A percentile compares a stretch with the other conserved stretches of the same genome.
Conservation (phyloP, 192 early-diverging fungal species). For the Pecoramyces ruminantium region DNA sequence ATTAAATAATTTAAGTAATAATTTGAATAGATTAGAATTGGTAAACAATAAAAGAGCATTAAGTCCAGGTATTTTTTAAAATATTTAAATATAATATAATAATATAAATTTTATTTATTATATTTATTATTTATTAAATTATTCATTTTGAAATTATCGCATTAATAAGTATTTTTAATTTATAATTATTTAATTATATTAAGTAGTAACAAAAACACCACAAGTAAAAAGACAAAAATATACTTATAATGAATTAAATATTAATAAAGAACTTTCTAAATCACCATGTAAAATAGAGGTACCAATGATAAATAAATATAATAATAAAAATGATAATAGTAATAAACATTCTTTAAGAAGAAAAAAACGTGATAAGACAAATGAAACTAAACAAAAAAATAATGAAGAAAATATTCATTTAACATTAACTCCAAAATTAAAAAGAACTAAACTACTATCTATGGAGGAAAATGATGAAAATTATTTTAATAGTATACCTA, state of each 20-base stretch:
- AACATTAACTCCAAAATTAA: background rate
- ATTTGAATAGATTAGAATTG: too few species aligned
- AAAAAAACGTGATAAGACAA: background rate
- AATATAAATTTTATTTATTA: too few species aligned
- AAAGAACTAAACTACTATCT: background rate
- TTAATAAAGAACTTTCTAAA: background rate
- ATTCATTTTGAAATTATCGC: too few species aligned
- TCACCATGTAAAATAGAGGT: background rate
- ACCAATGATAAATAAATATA: background rate
- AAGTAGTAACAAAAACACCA: too few species aligned
- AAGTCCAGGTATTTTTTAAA: too few species aligned
- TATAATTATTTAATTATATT: too few species aligned
- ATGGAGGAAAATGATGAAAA: background rate
- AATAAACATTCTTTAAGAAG: background rate
- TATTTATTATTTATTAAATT: too few species aligned
- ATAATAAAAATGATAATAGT: background rate
- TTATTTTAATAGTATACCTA: background rate
- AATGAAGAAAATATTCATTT: background rate
- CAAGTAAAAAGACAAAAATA: background rate
- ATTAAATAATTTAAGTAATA: too few species aligned
- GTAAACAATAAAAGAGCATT: too few species aligned
- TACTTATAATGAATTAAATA: background rate
- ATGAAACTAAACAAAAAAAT: too few species aligned
- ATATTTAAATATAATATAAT: too few species aligned
- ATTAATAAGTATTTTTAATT: too few species aligned